Conservation (phyloP, 805 yeast genomes). For the Priceomyces medius region DNA sequence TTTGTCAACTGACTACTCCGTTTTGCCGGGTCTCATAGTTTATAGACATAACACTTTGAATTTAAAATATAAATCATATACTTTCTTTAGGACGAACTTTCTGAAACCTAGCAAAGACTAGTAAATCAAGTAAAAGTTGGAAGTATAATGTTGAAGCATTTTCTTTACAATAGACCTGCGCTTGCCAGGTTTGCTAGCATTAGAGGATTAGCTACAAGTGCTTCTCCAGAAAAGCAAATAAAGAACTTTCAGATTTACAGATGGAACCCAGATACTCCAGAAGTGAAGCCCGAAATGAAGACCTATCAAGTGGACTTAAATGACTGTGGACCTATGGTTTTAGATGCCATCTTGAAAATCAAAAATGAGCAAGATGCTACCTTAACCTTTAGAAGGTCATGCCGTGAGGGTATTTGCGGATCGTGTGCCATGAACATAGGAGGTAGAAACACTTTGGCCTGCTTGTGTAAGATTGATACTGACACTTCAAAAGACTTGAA, state of each 20-base stretch:
- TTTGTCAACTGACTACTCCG: constrained; percentile 9
- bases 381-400: constrained; percentile 93
- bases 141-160: constrained; percentile 18
- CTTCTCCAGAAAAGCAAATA: constrained; percentile 49
- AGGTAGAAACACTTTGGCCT: constrained; percentile 95
- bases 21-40: constrained; percentile 5
- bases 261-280: constrained; percentile 98
- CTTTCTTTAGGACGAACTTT: background rate
- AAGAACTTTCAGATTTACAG: constrained; percentile 92
- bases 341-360: constrained; percentile 91
- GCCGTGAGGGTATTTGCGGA: constrained; percentile 99
- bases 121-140: background rate
- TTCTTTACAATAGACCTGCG: constrained; percentile 13
- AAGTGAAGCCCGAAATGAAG: constrained; percentile 83
- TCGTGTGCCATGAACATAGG: constrained; percentile 99
- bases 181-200: constrained; percentile 7
- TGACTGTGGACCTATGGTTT: constrained; percentile 95
- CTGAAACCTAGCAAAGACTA: background rate
- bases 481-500: constrained; percentile 72
- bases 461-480: constrained; percentile 89
- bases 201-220: constrained; percentile 50
- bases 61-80: constrained; percentile 2
- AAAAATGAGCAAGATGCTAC: constrained; percentile 97
- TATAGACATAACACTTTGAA: background rate
- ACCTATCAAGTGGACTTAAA: constrained; percentile 82